Evolutionary conservation across 2,329 filamentous ascomycete species (phyloP), one percentile per base, ranked within the genome.

Genomic region (Tolypocladium paradoxum): DNA sequence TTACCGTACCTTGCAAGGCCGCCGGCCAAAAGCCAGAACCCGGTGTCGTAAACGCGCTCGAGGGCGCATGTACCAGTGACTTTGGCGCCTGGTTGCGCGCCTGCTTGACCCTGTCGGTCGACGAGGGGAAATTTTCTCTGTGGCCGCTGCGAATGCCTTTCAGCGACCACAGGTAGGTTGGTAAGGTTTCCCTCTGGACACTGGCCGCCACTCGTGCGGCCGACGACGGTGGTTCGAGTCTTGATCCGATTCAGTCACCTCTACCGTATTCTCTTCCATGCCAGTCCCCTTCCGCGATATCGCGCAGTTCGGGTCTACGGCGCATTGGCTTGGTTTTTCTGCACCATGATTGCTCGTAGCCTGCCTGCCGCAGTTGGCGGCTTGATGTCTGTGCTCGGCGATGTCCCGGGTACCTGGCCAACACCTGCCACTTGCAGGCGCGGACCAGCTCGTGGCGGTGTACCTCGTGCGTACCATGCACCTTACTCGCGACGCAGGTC

Each of bases 41-140:
- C 40, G 29, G n/a, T 58, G 59, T 55, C 54, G 61, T 56, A 59
- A 62, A 62, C 56, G 48, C 31, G 47, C 47, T 49, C 27, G 22
- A n/a, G 48, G 40, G 48, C 55, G 56, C 54, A 62, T 53, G 60
- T 62, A 62, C 51, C 57, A 58, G 61, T 55, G 56, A 56, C 56
- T 50, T 56, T 36, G 52, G 53, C 53, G 35, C 55, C 57, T 60
- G 56, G 56, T 57, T 55, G 56, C 51, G 57, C 53, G 51, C 55
- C 58, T 62, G 51, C 37, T 34, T 46, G 31, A 27, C 48, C 48
- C 48, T 37, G 48, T 35, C 48, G 31, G 48, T 12, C 34, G 48
- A 37, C 22, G 48, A 24, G 20, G n/a, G 43, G 27, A 47, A 47
- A 47, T 33, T 47, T 37, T 33, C 16, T 16, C 34, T 35, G 27